Base-by-base conservation (phyloP, 345 rosid species). In the Mercurialis annua region DNA sequence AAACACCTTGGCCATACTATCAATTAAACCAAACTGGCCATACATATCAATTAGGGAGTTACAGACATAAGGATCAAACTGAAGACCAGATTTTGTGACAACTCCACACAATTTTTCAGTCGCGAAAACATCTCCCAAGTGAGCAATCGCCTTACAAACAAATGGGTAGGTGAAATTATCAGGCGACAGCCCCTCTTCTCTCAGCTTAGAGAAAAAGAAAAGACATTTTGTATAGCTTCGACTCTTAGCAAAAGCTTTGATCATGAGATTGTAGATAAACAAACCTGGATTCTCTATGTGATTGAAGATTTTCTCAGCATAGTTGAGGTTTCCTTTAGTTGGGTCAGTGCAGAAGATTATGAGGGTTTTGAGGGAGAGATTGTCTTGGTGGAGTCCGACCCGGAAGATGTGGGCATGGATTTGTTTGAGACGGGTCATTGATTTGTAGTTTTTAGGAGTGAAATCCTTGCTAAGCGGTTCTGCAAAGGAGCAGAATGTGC, bases 81-180 rank as follows among this genome's bases (percentile, higher is more conserved):
- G 62, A 30, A 88, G 71, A 77, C 92, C 94, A 14, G 80, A 48
- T 82, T 86, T 88, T 57, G 77, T 68, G 58, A 79, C 85, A 57
- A 80, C 71, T 21, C 92, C 86, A 43, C 84, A 92, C 4, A 88
- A 42, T 56, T 76, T 83, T 66, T 73, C 80, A 23, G 87, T 90
- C 59, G 59, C 83, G 36, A 27, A 0, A 67, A 76, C 55, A 5
- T 50, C 44, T 21, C 75, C 76, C 40, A 64, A 59, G 17, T 50
- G 62, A 47, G 72, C 77, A 44, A 76, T 67, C 31, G 78, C 76
- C 61, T 73, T 81, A 30, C 78, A 72, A 59, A 88, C 88, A 71
- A 82, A 84, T 5, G 95, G 97, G 64, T 83, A 85, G 0, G 95
- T 90, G 68, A 83, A 90, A 81, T 80, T 85, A 76, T 90, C 97